Conservation (phyloP, 805 yeast species). For the Blastobotrys chiropterorum region DNA sequence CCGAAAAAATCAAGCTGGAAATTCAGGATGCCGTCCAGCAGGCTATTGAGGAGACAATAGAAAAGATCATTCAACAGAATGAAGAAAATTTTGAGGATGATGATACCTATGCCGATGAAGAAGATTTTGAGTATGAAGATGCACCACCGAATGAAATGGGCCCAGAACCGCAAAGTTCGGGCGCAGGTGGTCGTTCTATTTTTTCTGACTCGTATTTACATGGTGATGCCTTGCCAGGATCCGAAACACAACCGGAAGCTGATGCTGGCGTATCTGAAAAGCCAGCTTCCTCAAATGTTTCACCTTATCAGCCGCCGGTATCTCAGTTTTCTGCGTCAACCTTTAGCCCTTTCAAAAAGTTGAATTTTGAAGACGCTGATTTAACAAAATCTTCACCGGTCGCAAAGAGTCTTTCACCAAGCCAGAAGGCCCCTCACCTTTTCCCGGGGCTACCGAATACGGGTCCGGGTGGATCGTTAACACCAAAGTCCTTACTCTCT, state of each 20-base stretch:
- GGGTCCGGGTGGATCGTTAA: not conserved
- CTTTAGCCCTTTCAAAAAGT: not conserved
- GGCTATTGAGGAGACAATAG: slow-evolving; percentile 58
- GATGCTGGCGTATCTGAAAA: too few relatives aligned
- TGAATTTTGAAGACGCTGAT: not conserved
- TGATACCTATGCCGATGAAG: slow-evolving; percentile 21
- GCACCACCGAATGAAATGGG: slow-evolving; percentile 14
- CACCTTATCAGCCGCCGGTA: slow-evolving; percentile 15
- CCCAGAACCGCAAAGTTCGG: not conserved
- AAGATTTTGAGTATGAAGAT: slow-evolving; percentile 20
- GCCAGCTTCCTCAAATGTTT: slow-evolving; percentile 8
- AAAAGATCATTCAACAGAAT: slow-evolving; percentile 37
- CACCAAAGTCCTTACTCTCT: not conserved
- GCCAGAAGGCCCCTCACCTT: not conserved
- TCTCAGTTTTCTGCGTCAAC: not conserved
- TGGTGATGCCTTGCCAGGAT: slow-evolving; percentile 40
- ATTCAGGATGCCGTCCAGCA: slow-evolving; percentile 62
- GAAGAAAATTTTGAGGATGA: slow-evolving; percentile 18
- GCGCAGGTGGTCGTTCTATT: slow-evolving; percentile 17
- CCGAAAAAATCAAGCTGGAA: slow-evolving; percentile 70
- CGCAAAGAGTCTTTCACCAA: not conserved
- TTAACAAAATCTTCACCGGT: not conserved
- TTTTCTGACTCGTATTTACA: slow-evolving; percentile 39
- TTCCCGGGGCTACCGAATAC: not conserved
- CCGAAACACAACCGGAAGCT: too few relatives aligned